A percentile compares a stretch with the other conserved stretches of the same genome.
Conservation (phyloP, 257 asterid species). For the Plantago major region DNA sequence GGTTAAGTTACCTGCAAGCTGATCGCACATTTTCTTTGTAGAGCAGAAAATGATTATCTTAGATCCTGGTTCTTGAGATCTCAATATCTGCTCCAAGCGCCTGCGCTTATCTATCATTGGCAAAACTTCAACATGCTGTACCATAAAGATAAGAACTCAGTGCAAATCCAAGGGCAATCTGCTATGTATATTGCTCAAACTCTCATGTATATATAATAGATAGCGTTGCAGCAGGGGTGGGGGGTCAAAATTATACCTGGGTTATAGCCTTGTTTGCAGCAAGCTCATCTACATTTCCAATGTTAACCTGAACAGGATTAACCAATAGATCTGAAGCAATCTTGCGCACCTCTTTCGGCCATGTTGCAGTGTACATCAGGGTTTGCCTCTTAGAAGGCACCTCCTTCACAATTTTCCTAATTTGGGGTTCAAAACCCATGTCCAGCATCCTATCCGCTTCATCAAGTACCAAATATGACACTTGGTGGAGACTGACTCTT, state of each 20-base stretch:
- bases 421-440: slow-evolving; percentile 99
- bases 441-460: slow-evolving; percentile 99
- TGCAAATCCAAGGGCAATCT: background rate
- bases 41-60: slow-evolving; percentile 92
- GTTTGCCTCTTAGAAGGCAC: slow-evolving; percentile 88
- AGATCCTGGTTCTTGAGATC: slow-evolving; percentile 96
- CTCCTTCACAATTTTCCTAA: slow-evolving; percentile 93
- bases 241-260: slow-evolving; percentile 45
- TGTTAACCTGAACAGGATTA: slow-evolving; percentile 91
- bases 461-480: slow-evolving; percentile 90
- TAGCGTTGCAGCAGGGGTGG: too few relatives aligned
- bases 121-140: slow-evolving; percentile 73
- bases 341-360: slow-evolving; percentile 98
- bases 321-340: slow-evolving; percentile 86
- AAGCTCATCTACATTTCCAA: slow-evolving; percentile 86
- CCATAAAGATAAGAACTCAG: slow-evolving; percentile 6
- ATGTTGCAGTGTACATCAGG: slow-evolving; percentile 95
- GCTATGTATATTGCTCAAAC: too few relatives aligned
- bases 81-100: slow-evolving; percentile 82
- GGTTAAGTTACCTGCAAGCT: slow-evolving; percentile 59
- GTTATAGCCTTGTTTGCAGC: slow-evolving; percentile 97
- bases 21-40: slow-evolving; percentile 95
- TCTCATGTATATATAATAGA: too few relatives aligned
- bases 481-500: slow-evolving; percentile 81
- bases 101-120: slow-evolving; percentile 71